Conservation (phyloP, 1,284 basidiomycete species). For the Tilletia walkeri region DNA sequence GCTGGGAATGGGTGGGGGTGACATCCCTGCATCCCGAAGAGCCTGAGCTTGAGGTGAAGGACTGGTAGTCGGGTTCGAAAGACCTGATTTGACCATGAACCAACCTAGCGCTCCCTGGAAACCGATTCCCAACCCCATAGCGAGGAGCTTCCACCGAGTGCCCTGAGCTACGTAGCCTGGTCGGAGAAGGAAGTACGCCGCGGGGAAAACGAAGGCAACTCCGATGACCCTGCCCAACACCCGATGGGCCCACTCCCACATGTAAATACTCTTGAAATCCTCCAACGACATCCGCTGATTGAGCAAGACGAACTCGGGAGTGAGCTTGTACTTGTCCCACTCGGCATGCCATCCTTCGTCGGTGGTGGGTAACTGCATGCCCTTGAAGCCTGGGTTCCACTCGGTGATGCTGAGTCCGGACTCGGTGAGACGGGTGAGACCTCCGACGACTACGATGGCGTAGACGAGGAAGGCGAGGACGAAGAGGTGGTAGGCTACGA, state of each 20-base stretch:
- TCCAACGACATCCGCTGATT: slow-evolving; percentile 82
- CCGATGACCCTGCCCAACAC: slow-evolving; percentile 89
- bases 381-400: slow-evolving; percentile 85
- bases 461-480: slow-evolving; percentile 80
- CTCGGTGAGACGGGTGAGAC: slow-evolving; percentile 93
- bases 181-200: slow-evolving; percentile 36
- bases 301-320: slow-evolving; percentile 91
- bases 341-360: slow-evolving; percentile 79
- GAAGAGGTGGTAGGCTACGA: slow-evolving; percentile 76
- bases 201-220: slow-evolving; percentile 57
- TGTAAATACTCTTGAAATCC: slow-evolving; percentile 95
- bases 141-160: slow-evolving; percentile 67
- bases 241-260: slow-evolving; percentile 98
- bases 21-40: background rate
- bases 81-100: slow-evolving; percentile 99
- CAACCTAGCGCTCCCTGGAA: slow-evolving; percentile 90
- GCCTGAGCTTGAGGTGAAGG: background rate
- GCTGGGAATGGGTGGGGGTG: background rate
- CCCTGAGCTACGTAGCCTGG: slow-evolving; percentile 26
- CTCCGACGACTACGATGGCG: slow-evolving; percentile 89
- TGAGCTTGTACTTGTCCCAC: slow-evolving; percentile 91
- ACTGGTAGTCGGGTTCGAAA: slow-evolving; percentile 58
- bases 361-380: slow-evolving; percentile 78
- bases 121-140: slow-evolving; percentile 76
- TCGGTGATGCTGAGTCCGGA: slow-evolving; percentile 96